These are phyloP conservation scores for Amborella trichopoda DNA, from an alignment of 164 flowering plant species.

Conservation along the genomic window DNA sequence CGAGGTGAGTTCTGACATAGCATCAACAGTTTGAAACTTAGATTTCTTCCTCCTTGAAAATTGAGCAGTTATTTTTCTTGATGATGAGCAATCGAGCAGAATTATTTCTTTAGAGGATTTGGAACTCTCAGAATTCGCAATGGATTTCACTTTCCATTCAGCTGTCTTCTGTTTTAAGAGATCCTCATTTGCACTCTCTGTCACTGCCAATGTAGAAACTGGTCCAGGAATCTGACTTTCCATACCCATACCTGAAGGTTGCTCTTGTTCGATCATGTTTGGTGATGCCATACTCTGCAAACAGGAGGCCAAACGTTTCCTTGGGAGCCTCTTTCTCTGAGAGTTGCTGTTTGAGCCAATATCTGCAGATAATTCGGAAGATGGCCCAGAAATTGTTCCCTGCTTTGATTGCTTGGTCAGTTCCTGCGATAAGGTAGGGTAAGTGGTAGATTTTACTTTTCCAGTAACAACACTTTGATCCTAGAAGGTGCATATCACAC, in stretches of 20 bases:
- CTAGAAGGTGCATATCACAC: too few relatives aligned
- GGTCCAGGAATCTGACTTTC: conserved; percentile 15
- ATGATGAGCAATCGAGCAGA: conserved; percentile 5
- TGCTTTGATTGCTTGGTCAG: conserved; percentile 15
- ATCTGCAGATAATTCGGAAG: conserved; percentile 16
- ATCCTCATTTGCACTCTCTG: conserved; percentile 8
- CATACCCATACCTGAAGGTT: conserved; percentile 14
- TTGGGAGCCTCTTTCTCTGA: conserved; percentile 43
- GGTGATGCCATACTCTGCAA: conserved; percentile 12
- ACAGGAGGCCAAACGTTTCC: conserved; percentile 25
- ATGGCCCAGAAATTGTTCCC: too few relatives aligned
- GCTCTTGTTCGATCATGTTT: conserved; percentile 9
- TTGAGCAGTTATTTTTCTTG: conserved; percentile 8
- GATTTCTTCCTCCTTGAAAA: conserved; percentile 8
- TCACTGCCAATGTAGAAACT: conserved; percentile 10
- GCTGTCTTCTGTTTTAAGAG: conserved; percentile 8
- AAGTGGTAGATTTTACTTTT: conserved; percentile 9
- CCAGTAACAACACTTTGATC: conserved; percentile 1
- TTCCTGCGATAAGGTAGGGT: conserved; percentile 12
- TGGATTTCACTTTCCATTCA: conserved; percentile 10
- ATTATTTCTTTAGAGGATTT: conserved; percentile 7
- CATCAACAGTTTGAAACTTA: conserved; percentile 15
- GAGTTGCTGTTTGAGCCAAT: conserved; percentile 35
- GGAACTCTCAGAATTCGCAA: conserved; percentile 4
- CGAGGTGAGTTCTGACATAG: too few relatives aligned